Evolutionary conservation across 805 yeast genomes (phyloP), one percentile per base, ranked within the genome.

Genomic region (Lachancea meyersii): DNA sequence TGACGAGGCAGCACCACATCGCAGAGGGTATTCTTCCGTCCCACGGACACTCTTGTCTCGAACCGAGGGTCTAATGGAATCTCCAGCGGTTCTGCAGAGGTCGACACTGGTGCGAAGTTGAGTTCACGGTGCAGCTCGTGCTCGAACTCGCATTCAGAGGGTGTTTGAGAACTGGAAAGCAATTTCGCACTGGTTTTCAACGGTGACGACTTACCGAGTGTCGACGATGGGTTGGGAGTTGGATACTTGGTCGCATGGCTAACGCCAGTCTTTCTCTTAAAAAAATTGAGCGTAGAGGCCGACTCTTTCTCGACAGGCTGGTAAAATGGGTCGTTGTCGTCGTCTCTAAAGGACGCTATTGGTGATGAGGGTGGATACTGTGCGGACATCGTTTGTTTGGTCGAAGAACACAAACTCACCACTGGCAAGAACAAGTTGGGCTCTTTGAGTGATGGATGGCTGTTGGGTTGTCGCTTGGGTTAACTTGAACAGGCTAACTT

Each of bases 141-240:
- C 30, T 45, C 45, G 16, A 44, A 21, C 26, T 42, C 48, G 26
- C 32, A 22, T 7, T 45, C 45, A 1, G 49, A 34, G 4, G 43
- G 40, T 7, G 41, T 19, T 19, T 31, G 31, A 28, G 48, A 16
- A 46, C 30, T 30, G 20, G 30, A 30, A 45, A 11, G 13, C 40
- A 22, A 37, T 36, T 19, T 11, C 9, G n/a, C 31, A 2, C 35
- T 11, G 13, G 35, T 23, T 47, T 60, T 53, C 16, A 53, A 42
- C 6, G 65, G 70, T 2, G 72, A 66, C 1, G 68, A 61, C 33
- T 63, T 53, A 14, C 76, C 78, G 5, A 67, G 52, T 5, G 77
- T 71, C 1, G 80, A 75, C 1, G 87, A 80, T 0, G 91, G 88
- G 50, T 79, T 75, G 17, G 91, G 91, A 1, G 88, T 82, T 10